Conservation (phyloP, 164 flowering plant species). For the Macadamia tetraphylla region DNA sequence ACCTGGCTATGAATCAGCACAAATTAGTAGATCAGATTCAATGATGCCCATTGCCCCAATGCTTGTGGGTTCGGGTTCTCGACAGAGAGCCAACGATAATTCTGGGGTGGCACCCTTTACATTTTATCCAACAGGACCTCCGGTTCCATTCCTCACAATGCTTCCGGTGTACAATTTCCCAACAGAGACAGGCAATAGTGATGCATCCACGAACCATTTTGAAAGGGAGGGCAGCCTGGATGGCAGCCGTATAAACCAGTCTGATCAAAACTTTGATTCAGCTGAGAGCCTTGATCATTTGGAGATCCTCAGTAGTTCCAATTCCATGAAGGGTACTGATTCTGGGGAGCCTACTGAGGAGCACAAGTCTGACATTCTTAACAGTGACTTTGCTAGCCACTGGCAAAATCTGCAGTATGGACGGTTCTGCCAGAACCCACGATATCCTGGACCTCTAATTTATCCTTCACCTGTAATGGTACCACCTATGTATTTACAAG, state of each 20-base stretch:
- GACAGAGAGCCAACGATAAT: constrained; percentile 45
- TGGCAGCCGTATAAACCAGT: constrained; percentile 24
- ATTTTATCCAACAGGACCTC: constrained; percentile 92
- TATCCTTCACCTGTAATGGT: constrained; percentile 63
- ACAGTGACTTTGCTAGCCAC: constrained; percentile 82
- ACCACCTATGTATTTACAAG: constrained; percentile 77
- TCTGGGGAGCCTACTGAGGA: constrained; percentile 37
- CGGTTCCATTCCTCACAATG: constrained; percentile 81
- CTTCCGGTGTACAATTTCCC: constrained; percentile 64
- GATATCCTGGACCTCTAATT: constrained; percentile 36
- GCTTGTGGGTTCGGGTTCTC: constrained; percentile 54
- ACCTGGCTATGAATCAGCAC: constrained; percentile 52
- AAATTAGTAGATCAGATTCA: constrained; percentile 61
- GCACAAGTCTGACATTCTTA: constrained; percentile 75
- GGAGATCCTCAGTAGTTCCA: constrained; percentile 31
- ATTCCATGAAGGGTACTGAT: constrained; percentile 24
- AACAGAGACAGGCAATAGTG: constrained; percentile 42
- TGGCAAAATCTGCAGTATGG: constrained; percentile 87
- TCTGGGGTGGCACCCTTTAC: constrained; percentile 46
- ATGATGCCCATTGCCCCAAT: constrained; percentile 58
- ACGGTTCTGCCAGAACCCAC: constrained; percentile 68
- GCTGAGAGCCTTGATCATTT: constrained; percentile 41
- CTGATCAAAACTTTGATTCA: constrained; percentile 47
- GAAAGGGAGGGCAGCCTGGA: constrained; percentile 45
- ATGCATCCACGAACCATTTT: constrained; percentile 44